Percentiles rank a stretch among this genome's conserved stretches.
Conservation (phyloP, 176 grass and related monocot genomes). For the Oryza meyeriana region DNA sequence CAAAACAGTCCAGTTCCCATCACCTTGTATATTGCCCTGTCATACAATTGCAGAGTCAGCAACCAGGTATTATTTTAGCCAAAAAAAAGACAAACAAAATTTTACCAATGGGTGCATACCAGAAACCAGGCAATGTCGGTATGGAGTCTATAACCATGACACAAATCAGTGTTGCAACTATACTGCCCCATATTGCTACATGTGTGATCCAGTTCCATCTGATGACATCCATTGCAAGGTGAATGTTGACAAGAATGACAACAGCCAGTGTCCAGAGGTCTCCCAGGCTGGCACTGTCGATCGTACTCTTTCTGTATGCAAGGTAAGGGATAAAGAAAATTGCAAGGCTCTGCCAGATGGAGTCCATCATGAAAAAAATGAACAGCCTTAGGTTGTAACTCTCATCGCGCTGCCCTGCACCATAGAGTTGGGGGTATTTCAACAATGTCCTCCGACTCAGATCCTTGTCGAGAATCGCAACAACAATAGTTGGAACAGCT, state of each 20-base stretch:
- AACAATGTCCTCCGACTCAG: slow-evolving; percentile 76
- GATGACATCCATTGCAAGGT: slow-evolving; percentile 84
- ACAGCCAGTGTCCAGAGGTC: slow-evolving; percentile 80
- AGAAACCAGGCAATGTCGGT: slow-evolving; percentile 68
- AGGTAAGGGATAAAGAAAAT: slow-evolving; percentile 88
- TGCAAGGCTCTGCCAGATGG: slow-evolving; percentile 82
- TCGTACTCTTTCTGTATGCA: slow-evolving; percentile 70
- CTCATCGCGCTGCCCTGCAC: slow-evolving; percentile 75
- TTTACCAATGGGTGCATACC: slow-evolving; percentile 40
- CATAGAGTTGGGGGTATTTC: slow-evolving; percentile 85
- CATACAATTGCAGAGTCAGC: slow-evolving; percentile 37
- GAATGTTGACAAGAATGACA: slow-evolving; percentile 93
- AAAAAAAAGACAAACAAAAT: slow-evolving; percentile 1
- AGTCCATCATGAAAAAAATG: slow-evolving; percentile 76
- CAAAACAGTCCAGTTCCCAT: slow-evolving; percentile 83
- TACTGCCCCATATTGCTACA: slow-evolving; percentile 85
- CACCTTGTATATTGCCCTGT: slow-evolving; percentile 82
- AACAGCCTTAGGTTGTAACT: slow-evolving; percentile 92
- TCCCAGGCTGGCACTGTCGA: slow-evolving; percentile 71
- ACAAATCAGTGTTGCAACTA: slow-evolving; percentile 79
- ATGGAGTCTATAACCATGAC: slow-evolving; percentile 85
- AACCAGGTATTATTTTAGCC: neutral
- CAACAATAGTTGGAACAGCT: slow-evolving; percentile 70
- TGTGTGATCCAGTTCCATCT: slow-evolving; percentile 93
- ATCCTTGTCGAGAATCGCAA: slow-evolving; percentile 94